Base-by-base conservation (phyloP, 2,329 filamentous ascomycete genomes). In the Eutypella sp. region DNA sequence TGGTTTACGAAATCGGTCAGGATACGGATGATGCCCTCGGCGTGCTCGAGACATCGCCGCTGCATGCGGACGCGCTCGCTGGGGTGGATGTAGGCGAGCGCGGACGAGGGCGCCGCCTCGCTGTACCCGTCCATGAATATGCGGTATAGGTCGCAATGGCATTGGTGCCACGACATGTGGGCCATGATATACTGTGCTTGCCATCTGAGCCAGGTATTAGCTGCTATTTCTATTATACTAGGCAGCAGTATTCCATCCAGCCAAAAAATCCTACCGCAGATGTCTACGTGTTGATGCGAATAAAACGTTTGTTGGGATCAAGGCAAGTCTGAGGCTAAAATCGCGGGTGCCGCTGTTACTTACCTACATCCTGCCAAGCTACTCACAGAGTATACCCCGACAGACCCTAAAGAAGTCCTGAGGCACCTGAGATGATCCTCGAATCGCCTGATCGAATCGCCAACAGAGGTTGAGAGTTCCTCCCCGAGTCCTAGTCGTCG, bases 141-240 rank as follows among this genome's bases (percentile, higher is more conserved):
- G 2, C 70, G 67, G 44, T 72, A 72, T 4, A 73, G 48, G 40
- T 73, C 70, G 50, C 68, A 71, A 43, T 72, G 64, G 10, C 63
- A 67, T 40, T 72, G 68, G 16, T 72, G 68, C 56, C 64, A 72
- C 1, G 63, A 67, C 16, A 62, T 52, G 47, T 64, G 61, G 7
- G 66, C 46, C 54, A 65, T 59, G n/a, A 67, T 48, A 24, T 59
- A 59, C 40, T 58, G 57, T 1, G 56, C 54, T 9, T 49, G 59
- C 55, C 55, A 56, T 42, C 46, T 43, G 18, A 8, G 18, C 31
- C n/a, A 16, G 15, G 18, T 2, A 34, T 34, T 34, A 34, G 37
- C 18, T 23, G 19, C 15, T 7, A 19, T 24, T 40, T 19, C 11
- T 19, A 16, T 3, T 24, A 6, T 13, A 1, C 6, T 16, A 34